Conservation (phyloP, 139 green algal genomes). For the Ulvella scutata region DNA sequence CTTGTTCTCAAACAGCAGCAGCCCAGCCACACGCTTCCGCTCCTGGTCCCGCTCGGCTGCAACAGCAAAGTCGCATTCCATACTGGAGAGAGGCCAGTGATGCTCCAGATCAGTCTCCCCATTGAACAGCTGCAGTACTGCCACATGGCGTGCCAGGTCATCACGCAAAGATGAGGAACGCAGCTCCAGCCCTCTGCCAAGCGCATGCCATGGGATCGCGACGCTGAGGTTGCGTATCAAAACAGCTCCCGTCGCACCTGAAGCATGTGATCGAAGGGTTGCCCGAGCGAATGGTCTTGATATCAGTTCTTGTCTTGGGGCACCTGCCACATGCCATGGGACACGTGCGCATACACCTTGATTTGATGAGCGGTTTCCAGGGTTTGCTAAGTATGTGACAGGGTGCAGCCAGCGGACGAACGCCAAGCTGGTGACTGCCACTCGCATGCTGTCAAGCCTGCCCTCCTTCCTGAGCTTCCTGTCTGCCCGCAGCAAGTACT, state of each 20-base stretch:
- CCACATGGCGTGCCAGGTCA: background rate
- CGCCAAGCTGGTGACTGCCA: background rate
- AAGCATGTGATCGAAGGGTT: too few species aligned
- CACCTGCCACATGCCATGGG: too few species aligned
- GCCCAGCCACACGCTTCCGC: background rate
- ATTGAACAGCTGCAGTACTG: background rate
- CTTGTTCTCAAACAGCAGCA: background rate
- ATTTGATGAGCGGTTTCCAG: too few species aligned
- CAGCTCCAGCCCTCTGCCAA: background rate
- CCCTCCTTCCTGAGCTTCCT: background rate
- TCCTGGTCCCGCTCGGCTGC: background rate
- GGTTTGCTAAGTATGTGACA: too few species aligned
- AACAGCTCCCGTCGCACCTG: too few species aligned
- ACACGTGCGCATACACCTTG: too few species aligned
- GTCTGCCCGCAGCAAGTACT: background rate
- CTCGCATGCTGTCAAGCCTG: background rate
- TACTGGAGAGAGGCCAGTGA: too few species aligned
- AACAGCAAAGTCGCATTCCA: too few species aligned
- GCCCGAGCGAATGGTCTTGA: too few species aligned
- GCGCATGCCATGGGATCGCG: too few species aligned
- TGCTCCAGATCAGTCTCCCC: background rate
- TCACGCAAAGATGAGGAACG: background rate
- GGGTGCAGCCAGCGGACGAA: background rate
- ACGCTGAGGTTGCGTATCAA: too few species aligned
- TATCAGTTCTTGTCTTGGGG: too few species aligned